Evolutionary conservation across 2,329 filamentous ascomycete genomes (phyloP), one percentile per base, ranked within the genome.

Genomic region (Epichloe festucae): DNA sequence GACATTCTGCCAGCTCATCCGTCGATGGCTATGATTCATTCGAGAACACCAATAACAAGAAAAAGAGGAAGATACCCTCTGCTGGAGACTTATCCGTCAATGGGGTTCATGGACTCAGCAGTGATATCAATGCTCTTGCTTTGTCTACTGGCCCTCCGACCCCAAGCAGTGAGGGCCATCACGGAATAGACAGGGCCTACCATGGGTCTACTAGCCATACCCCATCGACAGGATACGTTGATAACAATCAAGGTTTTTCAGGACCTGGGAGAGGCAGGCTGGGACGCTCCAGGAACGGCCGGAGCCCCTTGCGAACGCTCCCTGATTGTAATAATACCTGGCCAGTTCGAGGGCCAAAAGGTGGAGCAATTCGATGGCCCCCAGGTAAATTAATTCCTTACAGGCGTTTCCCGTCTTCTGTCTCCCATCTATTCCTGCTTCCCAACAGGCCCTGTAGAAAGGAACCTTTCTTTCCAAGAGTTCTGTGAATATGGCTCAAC

Each of bases 21-120:
- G 73, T 80, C 11, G 91, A 97, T 65, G 89, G 90, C 14, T 97
- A 97, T 66, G 93, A 98, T 67, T 93, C 89, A 6, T 95, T 96
- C 61, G 93, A 98, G 68, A 97, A 97, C 62, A 95, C 89, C 38
- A 97, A 95, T 67, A 98, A 98, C 66, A 98, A 98, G 70, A 98
- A 97, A 74, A 97, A 98, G 69, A 81, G 93, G 59, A 98, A 98
- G 70, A 97, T 98, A 39, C 93, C 93, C 0, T 89, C 89, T 0
- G 89, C 88, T 10, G 86, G 87, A 17, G 86, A 87, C 60, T 74
- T 82, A 14, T 78, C 67, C 3, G 58, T 75, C 19, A 71, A 69
- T 48, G 67, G 68, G 3, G 61, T 65, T 6, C 74, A 77, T 54
- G 58, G 55, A 14, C 53, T 66, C 15, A 62, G 60, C 40, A 58